Evolutionary conservation across 2,329 filamentous ascomycete species (phyloP).

Genomic region (Sporothrix protearum): DNA sequence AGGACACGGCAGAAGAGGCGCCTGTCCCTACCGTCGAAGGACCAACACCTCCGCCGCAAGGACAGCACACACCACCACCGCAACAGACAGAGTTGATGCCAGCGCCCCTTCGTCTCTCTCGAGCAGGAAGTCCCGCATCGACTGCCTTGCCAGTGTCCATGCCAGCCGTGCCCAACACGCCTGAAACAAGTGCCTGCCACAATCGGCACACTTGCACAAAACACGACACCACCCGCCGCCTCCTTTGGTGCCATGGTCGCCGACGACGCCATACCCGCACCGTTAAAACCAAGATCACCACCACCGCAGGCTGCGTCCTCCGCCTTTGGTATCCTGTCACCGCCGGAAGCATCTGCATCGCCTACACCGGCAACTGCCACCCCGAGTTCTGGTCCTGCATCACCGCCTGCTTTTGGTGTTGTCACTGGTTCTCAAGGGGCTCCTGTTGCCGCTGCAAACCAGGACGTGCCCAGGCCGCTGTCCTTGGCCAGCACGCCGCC

Average conservation of each 20-base stretch:
- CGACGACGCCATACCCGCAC: slow-evolving; percentile 13
- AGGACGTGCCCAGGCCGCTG: background rate
- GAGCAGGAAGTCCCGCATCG: background rate
- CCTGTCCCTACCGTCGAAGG: background rate
- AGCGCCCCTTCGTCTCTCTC: slow-evolving; percentile 16
- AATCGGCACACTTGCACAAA: background rate
- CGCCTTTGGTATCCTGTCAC: background rate
- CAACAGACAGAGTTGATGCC: slow-evolving; percentile 15
- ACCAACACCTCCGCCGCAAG: background rate
- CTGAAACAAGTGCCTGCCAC: background rate
- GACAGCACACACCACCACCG: background rate
- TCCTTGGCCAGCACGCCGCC: background rate
- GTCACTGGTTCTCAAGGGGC: background rate
- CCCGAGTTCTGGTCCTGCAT: background rate
- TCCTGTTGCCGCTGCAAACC: background rate
- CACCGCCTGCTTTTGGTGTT: background rate
- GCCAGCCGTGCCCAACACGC: slow-evolving; percentile 3
- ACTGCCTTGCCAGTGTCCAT: background rate
- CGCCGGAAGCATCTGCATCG: background rate
- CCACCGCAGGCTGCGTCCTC: background rate
- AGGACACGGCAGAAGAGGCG: background rate
- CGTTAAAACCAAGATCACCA: slow-evolving; percentile 17
- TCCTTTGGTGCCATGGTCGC: background rate
- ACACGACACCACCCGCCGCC: background rate
- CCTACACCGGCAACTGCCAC: background rate